These are phyloP conservation scores for Pouteria campechiana DNA, from an alignment of 179 eudicot species.

Conservation along the genomic window DNA sequence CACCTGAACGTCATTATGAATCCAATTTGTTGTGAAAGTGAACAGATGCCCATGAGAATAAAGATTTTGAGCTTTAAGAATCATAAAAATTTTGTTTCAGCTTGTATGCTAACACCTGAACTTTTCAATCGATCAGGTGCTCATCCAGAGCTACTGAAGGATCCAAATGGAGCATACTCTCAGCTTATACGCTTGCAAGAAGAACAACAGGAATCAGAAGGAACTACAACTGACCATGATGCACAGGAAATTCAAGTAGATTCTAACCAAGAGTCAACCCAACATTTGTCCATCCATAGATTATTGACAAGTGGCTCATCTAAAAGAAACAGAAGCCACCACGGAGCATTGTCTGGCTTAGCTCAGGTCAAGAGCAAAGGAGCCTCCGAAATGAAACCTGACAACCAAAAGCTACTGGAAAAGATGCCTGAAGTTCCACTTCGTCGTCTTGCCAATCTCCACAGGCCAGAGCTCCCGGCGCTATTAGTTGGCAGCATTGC, in stretches of 20 bases:
- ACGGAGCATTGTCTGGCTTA: slow-evolving; percentile 19
- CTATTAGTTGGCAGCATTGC: slow-evolving; percentile 25
- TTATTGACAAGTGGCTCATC: slow-evolving; percentile 28
- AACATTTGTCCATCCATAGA: slow-evolving; percentile 8
- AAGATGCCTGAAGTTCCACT: slow-evolving; percentile 24
- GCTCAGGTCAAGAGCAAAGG: slow-evolving; percentile 12
- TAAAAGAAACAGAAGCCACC: slow-evolving; percentile 20
- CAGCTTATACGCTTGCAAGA: slow-evolving; percentile 44
- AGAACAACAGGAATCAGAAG: slow-evolving; percentile 11
- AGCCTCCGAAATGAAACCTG: slow-evolving; percentile 3
- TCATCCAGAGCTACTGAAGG: slow-evolving; percentile 32
- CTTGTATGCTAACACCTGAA: no score
- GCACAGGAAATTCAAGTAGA: slow-evolving; percentile 4
- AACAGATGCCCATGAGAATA: no score
- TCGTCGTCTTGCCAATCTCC: slow-evolving; percentile 31
- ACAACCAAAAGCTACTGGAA: slow-evolving; percentile 3
- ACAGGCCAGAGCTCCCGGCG: slow-evolving; percentile 42
- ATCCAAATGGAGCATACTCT: slow-evolving; percentile 47
- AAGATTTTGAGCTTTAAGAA: no score
- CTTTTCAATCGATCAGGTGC: slow-evolving; percentile 18
- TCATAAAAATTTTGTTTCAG: no score
- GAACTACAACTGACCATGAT: slow-evolving; percentile 5
- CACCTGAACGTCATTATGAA: no score
- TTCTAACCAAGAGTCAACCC: slow-evolving; percentile 15
- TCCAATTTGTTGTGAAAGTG: no score